Base-by-base conservation (phyloP, 1,139 yeast species). In the Spathaspora jeffriesii region DNA sequence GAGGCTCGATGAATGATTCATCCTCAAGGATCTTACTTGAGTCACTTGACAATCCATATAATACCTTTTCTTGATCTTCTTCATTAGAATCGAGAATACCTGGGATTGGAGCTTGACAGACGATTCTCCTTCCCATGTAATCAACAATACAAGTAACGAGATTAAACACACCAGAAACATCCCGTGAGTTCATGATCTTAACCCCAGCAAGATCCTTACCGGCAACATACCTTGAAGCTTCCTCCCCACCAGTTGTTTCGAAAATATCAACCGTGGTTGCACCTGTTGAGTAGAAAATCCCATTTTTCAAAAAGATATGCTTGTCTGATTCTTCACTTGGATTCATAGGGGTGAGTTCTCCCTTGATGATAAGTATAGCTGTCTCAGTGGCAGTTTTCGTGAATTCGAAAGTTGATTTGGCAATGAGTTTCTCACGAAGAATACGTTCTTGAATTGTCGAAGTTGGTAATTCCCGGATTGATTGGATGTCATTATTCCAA, bases 31-130 rank as follows among this genome's bases (percentile, higher is more conserved):
- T 76, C 44, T 72, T 59, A 25, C 76, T 71, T 32, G 74, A 78
- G 53, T 84, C 90, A 53, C 88, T 90, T 40, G 84, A 71, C 42
- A 75, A 78, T 44, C 99, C 99, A 61, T 92, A 90, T 21, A 77
- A 76, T 46, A 89, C 86, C 59, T 79, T 81, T 46, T 76, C 81
- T 32, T 49, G 52, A 60, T 48, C 69, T 58, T 43, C 67, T 22
- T 59, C 63, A 4, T 18, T 60, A 47, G 78, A 79, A 48, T 80
- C 76, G 68, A 92, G 87, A 51, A 92, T 82, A 51, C 99, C 99
- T n/a, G 99, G 99, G 43, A 93, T 96, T 21, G 97, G 97, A 14
- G 97, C 89, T 71, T 93, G 99, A 63, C 96, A 91, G 40, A 92
- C 79, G 39, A 92, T 74, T 65, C 98, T 81, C 59, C 82, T 85